phyloP scores from a whole-genome alignment of 257 asterid species.

The Vinca minor region DNA sequence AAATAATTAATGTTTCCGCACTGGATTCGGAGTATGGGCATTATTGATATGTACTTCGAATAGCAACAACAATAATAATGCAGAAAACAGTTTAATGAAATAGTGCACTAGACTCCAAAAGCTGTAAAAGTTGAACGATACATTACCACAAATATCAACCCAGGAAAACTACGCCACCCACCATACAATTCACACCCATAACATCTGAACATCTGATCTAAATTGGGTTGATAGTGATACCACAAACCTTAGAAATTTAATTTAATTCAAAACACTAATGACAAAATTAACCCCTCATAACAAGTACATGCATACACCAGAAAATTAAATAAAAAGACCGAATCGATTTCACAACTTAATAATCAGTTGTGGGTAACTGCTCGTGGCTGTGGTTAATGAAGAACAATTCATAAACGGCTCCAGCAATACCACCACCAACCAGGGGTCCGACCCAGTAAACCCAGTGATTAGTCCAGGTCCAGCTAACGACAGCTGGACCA shows the following conservation, averaged over 20 bases:
- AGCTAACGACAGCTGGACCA: constrained; percentile 41
- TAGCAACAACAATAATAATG: neutral
- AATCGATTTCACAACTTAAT: constrained; percentile 1
- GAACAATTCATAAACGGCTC: constrained; percentile 31
- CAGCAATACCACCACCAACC: constrained; percentile 48
- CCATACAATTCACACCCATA: no score
- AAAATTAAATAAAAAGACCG: neutral
- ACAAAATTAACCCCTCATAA: neutral
- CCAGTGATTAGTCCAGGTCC: constrained; percentile 40
- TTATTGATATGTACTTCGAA: no score
- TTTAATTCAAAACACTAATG: neutral
- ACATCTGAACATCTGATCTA: no score
- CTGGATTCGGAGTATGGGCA: no score
- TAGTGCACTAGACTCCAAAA: neutral
- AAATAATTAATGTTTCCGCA: no score
- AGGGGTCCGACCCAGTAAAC: constrained; percentile 46
- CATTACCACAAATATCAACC: neutral
- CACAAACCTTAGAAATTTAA: neutral
- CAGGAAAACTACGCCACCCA: no score
- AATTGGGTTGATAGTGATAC: neutral
- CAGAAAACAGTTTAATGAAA: neutral
- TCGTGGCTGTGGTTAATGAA: constrained; percentile 33
- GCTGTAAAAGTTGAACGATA: neutral
- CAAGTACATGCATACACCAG: neutral
- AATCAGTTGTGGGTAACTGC: constrained; percentile 23